A percentile compares a stretch with the other conserved stretches of the same genome.
Conservation (phyloP, 129 eudicot species). For the carrot (Daucus carota) region DNA sequence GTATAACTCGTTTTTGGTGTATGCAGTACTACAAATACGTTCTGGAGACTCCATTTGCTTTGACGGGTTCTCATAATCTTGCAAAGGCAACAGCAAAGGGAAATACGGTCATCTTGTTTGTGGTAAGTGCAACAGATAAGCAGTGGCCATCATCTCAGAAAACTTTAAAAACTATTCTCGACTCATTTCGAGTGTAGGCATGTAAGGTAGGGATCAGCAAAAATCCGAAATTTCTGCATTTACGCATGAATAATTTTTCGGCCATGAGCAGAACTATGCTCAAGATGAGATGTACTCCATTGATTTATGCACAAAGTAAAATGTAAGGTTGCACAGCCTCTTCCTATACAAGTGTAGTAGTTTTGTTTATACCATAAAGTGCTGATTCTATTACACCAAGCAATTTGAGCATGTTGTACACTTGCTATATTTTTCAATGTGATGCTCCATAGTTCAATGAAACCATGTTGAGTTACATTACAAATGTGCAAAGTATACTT, state of each 20-base stretch:
- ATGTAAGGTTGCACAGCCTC: neutral
- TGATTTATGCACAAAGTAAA: neutral
- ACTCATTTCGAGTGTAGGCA: slow-evolving; percentile 71
- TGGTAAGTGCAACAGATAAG: slow-evolving; percentile 86
- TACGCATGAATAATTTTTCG: neutral
- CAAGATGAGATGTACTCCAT: neutral
- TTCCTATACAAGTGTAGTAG: neutral
- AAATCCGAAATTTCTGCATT: neutral
- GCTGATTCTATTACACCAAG: neutral
- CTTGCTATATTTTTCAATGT: no score
- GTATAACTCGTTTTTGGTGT: slow-evolving; percentile 2
- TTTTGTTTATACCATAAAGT: neutral
- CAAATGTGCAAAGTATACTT: no score
- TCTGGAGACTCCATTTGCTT: slow-evolving; percentile 90
- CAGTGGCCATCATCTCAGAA: slow-evolving; percentile 87
- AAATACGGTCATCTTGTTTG: slow-evolving; percentile 73
- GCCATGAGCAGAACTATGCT: neutral
- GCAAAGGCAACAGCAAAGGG: slow-evolving; percentile 99
- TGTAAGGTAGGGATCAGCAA: slow-evolving; percentile 14
- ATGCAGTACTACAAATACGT: slow-evolving; percentile 88
- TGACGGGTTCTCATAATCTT: slow-evolving; percentile 92
- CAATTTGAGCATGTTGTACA: neutral
- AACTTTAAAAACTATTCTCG: slow-evolving; percentile 70
- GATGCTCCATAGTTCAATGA: neutral
- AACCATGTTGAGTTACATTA: neutral